These are phyloP conservation scores for Lentinula aciculospora DNA, from an alignment of 768 basidiomycete species.

Conservation along the genomic window DNA sequence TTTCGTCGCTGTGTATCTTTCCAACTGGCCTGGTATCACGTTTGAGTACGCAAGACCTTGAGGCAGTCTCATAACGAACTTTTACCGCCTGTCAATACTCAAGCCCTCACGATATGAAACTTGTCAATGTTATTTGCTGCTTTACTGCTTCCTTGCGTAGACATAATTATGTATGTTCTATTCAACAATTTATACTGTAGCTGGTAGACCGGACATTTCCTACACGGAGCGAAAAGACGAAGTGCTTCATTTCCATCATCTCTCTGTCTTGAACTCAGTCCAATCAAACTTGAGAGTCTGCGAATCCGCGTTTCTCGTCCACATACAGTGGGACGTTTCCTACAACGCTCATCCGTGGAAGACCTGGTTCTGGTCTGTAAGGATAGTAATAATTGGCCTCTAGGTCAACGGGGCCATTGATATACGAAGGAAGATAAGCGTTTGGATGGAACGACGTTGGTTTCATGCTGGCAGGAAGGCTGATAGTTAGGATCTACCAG, in stretches of 20 bases:
- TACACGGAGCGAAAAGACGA: too few species aligned
- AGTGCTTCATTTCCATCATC: background rate
- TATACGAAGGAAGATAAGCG: slow-evolving; percentile 37
- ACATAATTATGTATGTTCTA: too few species aligned
- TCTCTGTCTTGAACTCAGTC: background rate
- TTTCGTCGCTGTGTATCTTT: too few species aligned
- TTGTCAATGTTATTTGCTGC: too few species aligned
- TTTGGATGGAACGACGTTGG: slow-evolving; percentile 35
- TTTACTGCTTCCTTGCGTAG: too few species aligned
- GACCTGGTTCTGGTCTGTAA: slow-evolving; percentile 18
- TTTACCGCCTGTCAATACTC: too few species aligned
- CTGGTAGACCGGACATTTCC: too few species aligned
- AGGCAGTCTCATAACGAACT: too few species aligned
- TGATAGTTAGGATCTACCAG: slow-evolving; percentile 26
- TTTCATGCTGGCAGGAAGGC: slow-evolving; percentile 24
- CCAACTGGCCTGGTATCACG: too few species aligned
- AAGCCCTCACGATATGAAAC: too few species aligned
- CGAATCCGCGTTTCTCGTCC: slow-evolving; percentile 24
- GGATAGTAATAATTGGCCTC: slow-evolving; percentile 23
- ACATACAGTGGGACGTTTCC: slow-evolving; percentile 37
- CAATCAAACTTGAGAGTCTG: slow-evolving; percentile 6
- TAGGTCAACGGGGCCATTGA: slow-evolving; percentile 31
- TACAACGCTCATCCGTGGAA: slow-evolving; percentile 25
- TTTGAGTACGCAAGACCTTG: too few species aligned
- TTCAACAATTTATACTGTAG: too few species aligned